Percentiles rank a stretch among this genome's conserved stretches.
phyloP scores from a whole-genome alignment of 1,139 yeast species.

The Chernovozyma sophiae-reginae region DNA sequence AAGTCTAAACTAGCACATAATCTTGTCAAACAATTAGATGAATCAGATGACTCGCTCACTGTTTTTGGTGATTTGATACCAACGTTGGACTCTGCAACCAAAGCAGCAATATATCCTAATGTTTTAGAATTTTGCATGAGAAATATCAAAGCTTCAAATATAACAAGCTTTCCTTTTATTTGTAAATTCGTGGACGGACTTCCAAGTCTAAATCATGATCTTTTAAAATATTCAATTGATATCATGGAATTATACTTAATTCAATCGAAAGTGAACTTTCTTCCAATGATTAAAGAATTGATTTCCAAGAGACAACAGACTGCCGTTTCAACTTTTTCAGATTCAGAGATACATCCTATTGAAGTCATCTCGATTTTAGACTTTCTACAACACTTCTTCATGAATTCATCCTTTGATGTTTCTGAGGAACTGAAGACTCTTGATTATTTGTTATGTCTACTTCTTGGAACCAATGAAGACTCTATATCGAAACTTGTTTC shows the following conservation, averaged over 20 bases:
- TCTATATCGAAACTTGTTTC: slow-evolving; percentile 30
- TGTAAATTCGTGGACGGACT: slow-evolving; percentile 16
- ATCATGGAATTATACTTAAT: slow-evolving; percentile 6
- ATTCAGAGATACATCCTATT: slow-evolving; percentile 1
- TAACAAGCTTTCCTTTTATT: slow-evolving; percentile 12
- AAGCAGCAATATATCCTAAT: slow-evolving; percentile 16
- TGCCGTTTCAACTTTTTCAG: not conserved
- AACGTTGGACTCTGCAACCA: slow-evolving; percentile 20
- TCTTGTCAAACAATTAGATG: slow-evolving; percentile 7
- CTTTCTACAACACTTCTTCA: slow-evolving; percentile 41
- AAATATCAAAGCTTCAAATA: slow-evolving; percentile 6
- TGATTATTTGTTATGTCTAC: slow-evolving; percentile 26
- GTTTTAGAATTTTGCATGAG: slow-evolving; percentile 17
- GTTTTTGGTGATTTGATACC: slow-evolving; percentile 32
- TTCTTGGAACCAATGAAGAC: slow-evolving; percentile 29
- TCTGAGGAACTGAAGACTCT: slow-evolving; percentile 8
- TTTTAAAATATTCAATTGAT: slow-evolving; percentile 9
- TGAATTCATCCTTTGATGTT: slow-evolving; percentile 43
- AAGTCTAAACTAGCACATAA: slow-evolving; percentile 22
- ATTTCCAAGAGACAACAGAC: not conserved
- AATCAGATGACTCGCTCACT: not conserved
- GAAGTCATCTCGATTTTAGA: slow-evolving; percentile 9
- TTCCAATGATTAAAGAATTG: slow-evolving; percentile 15
- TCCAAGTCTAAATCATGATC: slow-evolving; percentile 16
- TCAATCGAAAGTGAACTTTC: slow-evolving; percentile 17